Base-by-base conservation (phyloP, 1,284 basidiomycete species). In the Cerioporus squamosus region DNA sequence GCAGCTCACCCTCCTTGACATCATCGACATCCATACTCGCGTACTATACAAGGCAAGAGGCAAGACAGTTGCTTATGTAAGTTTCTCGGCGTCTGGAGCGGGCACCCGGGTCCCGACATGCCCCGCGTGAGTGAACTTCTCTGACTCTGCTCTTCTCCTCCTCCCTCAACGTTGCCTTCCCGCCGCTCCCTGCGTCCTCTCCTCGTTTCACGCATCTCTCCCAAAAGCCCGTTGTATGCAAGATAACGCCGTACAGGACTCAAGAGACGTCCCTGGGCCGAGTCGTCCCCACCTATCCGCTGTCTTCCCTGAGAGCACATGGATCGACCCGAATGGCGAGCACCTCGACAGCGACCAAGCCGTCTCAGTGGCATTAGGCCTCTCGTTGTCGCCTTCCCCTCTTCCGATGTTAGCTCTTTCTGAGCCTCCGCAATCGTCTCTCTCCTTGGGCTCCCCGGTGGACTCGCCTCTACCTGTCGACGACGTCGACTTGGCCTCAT, bases 401-500 rank as follows among this genome's bases (percentile, higher is more conserved):
- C 54, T 53, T 15, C 26, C 54, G 2, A 15, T 57, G 17, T 23
- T 63, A 5, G 59, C 62, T 5, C 42, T 55, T 44, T 61, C 62
- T 17, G 59, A 53, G 42, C 51, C 62, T 44, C 51, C 26, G 20
- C 36, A 15, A 22, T 33, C 15, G 40, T 47, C 24, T 45, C 36
- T 39, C 14, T 33, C 31, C 23, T 50, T 48, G 29, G 45, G 51
- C 17, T 61, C 59, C 38, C 56, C 56, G 6, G n/a, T 51, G 15
- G 15, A 39, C 20, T 64, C 62, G 2, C 57, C 57, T 44, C 46
- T 59, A 33, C 26, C 63, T 47, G 53, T 66, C 55, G 36, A 66
- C 59, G 50, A 70, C 24, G 58, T 60, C 3, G 66, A 70, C 39
- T 55, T 72, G 18, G 70, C 72, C 17, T 72, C 80, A 14, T 92